phyloP scores from a whole-genome alignment of 805 yeast genomes.

The Suhomyces xylopsoci region DNA sequence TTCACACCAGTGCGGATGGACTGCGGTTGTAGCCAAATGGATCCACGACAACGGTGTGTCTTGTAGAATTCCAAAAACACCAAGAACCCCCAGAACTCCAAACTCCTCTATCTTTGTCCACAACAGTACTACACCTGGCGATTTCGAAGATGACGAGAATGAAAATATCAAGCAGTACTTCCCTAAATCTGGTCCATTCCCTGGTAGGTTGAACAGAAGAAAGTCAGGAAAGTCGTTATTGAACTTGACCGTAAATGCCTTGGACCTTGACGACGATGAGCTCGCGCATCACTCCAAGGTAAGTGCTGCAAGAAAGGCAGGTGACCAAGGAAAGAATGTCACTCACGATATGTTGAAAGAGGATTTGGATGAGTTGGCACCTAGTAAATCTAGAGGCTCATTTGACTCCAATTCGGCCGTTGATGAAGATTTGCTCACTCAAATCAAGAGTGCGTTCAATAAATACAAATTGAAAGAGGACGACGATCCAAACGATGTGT shows the following conservation, averaged over 20 bases:
- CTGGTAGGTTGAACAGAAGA: conserved; percentile 58
- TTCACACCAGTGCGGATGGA: conserved; percentile 96
- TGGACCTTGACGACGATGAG: conserved; percentile 68
- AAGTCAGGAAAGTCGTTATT: conserved; percentile 72
- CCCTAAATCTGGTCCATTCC: conserved; percentile 48
- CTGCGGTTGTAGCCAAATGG: conserved; percentile 87
- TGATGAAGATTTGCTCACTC: conserved; percentile 32
- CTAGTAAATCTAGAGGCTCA: conserved; percentile 22
- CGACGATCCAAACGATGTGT: conserved; percentile 42
- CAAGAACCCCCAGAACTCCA: conserved; percentile 29
- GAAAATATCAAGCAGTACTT: conserved; percentile 41
- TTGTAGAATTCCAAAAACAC: conserved; percentile 50
- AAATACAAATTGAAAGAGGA: conserved; percentile 27
- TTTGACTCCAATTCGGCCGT: conserved; percentile 26
- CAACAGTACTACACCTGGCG: conserved; percentile 11
- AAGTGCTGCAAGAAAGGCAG: conserved; percentile 16
- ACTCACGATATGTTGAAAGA: conserved; percentile 17
- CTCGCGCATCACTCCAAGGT: conserved; percentile 17
- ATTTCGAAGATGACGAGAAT: conserved; percentile 18
- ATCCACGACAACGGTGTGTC: conserved; percentile 85
- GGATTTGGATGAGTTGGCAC: conserved; percentile 17
- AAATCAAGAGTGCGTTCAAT: conserved; percentile 35
- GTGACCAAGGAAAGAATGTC: conserved; percentile 17
- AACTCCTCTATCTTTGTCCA: conserved; percentile 25
- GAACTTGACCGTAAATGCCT: conserved; percentile 61